These are phyloP conservation scores for Phaeosphaeria sp. DNA, from an alignment of 2,329 filamentous ascomycete species.

Conservation along the genomic window DNA sequence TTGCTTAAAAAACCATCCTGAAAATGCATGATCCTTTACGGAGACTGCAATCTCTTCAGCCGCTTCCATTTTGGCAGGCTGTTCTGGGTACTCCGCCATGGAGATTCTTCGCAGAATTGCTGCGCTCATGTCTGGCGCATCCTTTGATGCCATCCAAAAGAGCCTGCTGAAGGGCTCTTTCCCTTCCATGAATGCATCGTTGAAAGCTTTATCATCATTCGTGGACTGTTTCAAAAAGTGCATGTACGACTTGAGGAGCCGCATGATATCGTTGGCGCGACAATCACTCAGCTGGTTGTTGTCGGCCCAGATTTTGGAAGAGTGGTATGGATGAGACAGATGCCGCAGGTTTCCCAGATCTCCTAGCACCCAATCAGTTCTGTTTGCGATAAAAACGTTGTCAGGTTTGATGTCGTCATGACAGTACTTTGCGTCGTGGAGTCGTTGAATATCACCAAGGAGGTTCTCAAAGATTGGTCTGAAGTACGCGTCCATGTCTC, in stretches of 20 bases:
- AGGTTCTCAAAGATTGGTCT: slow-evolving; percentile 37
- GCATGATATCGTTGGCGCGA: slow-evolving; percentile 37
- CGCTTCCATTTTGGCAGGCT: background rate
- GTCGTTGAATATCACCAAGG: slow-evolving; percentile 24
- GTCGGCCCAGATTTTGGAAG: slow-evolving; percentile 28
- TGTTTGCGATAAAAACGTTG: slow-evolving; percentile 40
- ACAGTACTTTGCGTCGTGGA: slow-evolving; percentile 42
- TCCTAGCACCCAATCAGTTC: slow-evolving; percentile 38
- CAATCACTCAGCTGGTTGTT: slow-evolving; percentile 33
- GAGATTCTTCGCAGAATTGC: slow-evolving; percentile 15
- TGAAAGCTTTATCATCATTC: slow-evolving; percentile 20
- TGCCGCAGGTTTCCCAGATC: slow-evolving; percentile 47
- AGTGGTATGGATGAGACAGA: slow-evolving; percentile 35
- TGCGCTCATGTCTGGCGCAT: slow-evolving; percentile 14
- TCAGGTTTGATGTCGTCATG: slow-evolving; percentile 48
- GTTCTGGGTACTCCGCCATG: slow-evolving; percentile 9
- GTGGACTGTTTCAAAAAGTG: slow-evolving; percentile 25
- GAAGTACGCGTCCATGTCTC: slow-evolving; percentile 32
- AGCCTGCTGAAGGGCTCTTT: slow-evolving; percentile 28
- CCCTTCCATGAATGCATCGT: slow-evolving; percentile 27
- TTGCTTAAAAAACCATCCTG: background rate
- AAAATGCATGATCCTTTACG: background rate
- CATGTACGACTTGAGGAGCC: slow-evolving; percentile 39
- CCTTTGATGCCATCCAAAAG: slow-evolving; percentile 31
- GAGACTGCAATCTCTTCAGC: background rate